Base-by-base conservation (phyloP, 192 early-diverging fungal genomes). In the Linnemannia hyalina region DNA sequence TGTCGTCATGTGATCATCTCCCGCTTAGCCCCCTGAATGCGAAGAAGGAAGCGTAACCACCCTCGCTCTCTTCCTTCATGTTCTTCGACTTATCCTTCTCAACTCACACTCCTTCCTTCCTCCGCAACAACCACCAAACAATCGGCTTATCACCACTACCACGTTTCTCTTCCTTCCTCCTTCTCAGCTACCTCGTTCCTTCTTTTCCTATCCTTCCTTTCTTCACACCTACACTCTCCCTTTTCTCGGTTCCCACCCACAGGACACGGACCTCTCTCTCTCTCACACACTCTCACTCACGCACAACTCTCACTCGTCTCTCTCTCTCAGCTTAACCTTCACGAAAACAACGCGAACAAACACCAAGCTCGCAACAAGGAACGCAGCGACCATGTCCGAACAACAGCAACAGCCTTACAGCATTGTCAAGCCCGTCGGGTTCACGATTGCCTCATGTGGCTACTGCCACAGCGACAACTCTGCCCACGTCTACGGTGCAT, bases 371-470 rank as follows among this genome's bases (percentile, higher is more conserved):
- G 23, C 55, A 32, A 65, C 60, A 3, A 32, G 60, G 32, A 57
- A 57, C n/a, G 29, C n/a, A 32, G 20, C 15, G 47, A 52, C 29
- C 41, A 86, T 86, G 84, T 77, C 84, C 6, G 84, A 81, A 38
- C 57, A 52, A 52, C 49, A 52, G 49, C 49, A 52, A 16, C 49
- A 65, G 11, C 60, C 79, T 6, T 86, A 77, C 80, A 86, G 84
- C 72, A 86, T 86, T 65, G 77, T 86, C 46, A 80, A 80, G 42
- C 84, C 84, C 70, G 60, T 80, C 20, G 84, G 84, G 16, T 86
- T 86, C 54, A 81, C 84, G 40, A 75, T 86, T 42, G 84, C 84
- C 41, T 86, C 84, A 15, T 86, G 84, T 47, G 84, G 84, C 65
- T 86, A 86, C 54, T 86, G 84, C 63, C 79, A 80, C 29, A 54